phyloP scores from a whole-genome alignment of 148 eudicot genomes.

The Rhododendron williamsianum region DNA sequence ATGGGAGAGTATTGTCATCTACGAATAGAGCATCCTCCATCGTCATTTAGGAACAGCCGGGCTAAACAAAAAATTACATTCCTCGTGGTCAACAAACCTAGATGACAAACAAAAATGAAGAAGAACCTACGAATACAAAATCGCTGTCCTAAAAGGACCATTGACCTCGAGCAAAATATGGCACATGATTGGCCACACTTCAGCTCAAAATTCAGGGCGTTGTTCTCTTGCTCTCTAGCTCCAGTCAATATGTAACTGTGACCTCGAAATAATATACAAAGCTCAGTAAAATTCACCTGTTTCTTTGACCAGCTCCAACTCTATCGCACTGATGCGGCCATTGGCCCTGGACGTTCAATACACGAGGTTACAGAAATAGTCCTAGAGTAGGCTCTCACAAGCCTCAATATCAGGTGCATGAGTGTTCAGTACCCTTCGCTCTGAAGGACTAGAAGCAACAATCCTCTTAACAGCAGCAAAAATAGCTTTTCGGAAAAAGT shows the following conservation, averaged over 20 bases:
- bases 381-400: constrained; percentile 59
- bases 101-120: too few species aligned
- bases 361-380: constrained; percentile 19
- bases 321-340: constrained; percentile 7
- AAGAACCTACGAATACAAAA: too few species aligned
- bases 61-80: too few species aligned
- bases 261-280: constrained; percentile 49
- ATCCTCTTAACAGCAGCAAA: constrained; percentile 39
- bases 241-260: constrained; percentile 13
- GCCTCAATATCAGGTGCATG: constrained; percentile 60
- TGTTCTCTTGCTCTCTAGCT: constrained; percentile 21
- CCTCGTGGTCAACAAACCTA: too few species aligned
- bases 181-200: constrained; percentile 27
- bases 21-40: too few species aligned
- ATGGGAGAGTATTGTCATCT: too few species aligned
- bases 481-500: constrained; percentile 45
- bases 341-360: not conserved
- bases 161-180: constrained; percentile 16
- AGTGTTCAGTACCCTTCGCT: constrained; percentile 44
- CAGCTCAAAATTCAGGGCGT: constrained; percentile 46
- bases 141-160: not conserved
- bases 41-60: too few species aligned
- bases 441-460: constrained; percentile 37
- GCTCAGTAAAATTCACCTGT: constrained; percentile 27
- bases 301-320: constrained; percentile 29